phyloP scores from a whole-genome alignment of 306 rosid species.

The Casuarina equisetifolia region DNA sequence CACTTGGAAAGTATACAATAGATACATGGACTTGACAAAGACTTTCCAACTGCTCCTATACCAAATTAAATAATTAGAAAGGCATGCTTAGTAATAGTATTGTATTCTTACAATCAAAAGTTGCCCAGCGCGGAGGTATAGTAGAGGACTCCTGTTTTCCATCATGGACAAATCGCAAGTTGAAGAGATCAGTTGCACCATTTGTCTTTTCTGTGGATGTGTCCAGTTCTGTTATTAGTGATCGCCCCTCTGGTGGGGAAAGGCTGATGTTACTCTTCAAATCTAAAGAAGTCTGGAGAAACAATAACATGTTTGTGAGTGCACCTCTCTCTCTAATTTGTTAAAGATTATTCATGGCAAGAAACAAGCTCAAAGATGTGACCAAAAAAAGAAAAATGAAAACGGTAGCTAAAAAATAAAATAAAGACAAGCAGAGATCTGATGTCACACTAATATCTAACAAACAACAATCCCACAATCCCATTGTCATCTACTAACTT shows the following conservation, averaged over 20 bases:
- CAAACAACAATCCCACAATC: background rate
- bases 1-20: background rate
- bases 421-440: background rate
- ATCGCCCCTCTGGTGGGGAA: slow-evolving; percentile 37
- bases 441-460: background rate
- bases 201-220: slow-evolving; percentile 26
- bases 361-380: background rate
- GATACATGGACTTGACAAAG: background rate
- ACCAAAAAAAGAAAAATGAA: background rate
- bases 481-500: too few species aligned
- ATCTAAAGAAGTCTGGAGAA: slow-evolving; percentile 54
- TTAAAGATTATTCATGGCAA: background rate
- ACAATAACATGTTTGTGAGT: slow-evolving; percentile 1
- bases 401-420: background rate
- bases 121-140: slow-evolving; percentile 58
- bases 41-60: background rate
- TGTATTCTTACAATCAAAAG: slow-evolving; percentile 71
- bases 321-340: background rate
- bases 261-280: slow-evolving; percentile 27
- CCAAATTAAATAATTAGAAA: background rate
- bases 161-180: slow-evolving; percentile 35
- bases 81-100: slow-evolving; percentile 18
- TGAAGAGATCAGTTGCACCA: slow-evolving; percentile 41
- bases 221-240: slow-evolving; percentile 38
- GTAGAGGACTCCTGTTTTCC: slow-evolving; percentile 35